Percentiles rank a stretch among this genome's conserved stretches.
phyloP scores from a whole-genome alignment of 1,139 yeast genomes.

The Taphrina wiesneri region DNA sequence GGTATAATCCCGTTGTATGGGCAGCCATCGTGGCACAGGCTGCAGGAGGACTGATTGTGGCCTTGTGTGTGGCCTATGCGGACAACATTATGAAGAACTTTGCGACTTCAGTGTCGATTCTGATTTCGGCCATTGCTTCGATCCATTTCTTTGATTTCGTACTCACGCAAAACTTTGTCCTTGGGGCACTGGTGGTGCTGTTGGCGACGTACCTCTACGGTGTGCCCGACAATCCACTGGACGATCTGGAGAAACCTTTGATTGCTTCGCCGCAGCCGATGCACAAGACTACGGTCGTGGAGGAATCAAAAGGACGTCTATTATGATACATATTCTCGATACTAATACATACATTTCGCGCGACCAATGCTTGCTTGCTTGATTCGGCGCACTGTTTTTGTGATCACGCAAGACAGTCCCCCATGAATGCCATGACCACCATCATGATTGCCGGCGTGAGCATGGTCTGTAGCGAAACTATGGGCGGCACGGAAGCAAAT shows the following conservation, averaged over 20 bases:
- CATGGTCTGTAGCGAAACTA: constrained; percentile 11
- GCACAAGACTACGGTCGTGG: neutral
- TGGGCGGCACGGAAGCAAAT: neutral
- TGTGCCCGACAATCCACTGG: constrained; percentile 36
- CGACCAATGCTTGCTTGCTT: neutral
- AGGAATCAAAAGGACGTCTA: neutral
- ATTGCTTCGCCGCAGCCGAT: neutral
- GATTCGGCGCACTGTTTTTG: too few relatives aligned
- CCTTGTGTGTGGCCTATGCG: constrained; percentile 50
- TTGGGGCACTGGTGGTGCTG: constrained; percentile 48
- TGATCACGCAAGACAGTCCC: constrained; percentile 4
- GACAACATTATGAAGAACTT: constrained; percentile 51
- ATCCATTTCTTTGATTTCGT: constrained; percentile 47
- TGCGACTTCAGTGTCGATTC: constrained; percentile 50
- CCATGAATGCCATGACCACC: neutral
- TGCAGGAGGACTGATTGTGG: constrained; percentile 50
- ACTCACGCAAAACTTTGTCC: constrained; percentile 46
- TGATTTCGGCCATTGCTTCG: constrained; percentile 48
- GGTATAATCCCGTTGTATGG: constrained; percentile 49
- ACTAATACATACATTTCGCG: too few relatives aligned
- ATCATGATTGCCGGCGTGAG: neutral
- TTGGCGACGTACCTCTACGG: constrained; percentile 48
- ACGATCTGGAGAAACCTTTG: neutral
- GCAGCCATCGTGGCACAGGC: constrained; percentile 49
- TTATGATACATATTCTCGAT: too few relatives aligned